Base-by-base conservation (phyloP, 164 flowering plant species). In the Paratinospora sagittata region DNA sequence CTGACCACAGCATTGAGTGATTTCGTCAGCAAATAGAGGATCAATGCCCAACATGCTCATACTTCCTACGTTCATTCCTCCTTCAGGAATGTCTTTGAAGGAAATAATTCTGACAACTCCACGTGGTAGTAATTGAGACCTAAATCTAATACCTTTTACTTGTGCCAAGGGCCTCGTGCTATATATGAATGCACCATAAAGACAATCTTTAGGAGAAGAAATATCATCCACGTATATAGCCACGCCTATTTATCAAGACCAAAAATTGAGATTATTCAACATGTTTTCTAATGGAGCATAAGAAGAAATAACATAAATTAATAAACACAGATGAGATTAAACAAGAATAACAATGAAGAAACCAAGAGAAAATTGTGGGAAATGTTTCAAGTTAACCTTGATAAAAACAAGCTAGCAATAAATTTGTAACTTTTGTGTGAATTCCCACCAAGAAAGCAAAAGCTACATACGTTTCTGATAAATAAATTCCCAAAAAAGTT, bases 181-280 rank as follows among this genome's bases (percentile, higher is more conserved):
- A 65, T 75, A 89, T 62, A 92, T 82, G 77, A 92, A 87, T 78
- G 97, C 89, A 68, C 97, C 98, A 71, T 92, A 64, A 8, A 94
- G 82, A 78, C 97, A 94, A 72, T 85, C 83, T 66, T 79, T 73
- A 12, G 95, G 96, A 74, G 97, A 85, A 70, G 97, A 92, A 81
- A 94, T 88, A 78, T 94, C 98, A 81, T 94, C 97, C 60, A 94
- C 95, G 79, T 58, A 94, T 7, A 90, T 83, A 64, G 98, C 98
- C 81, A 92, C 98, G 74, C 98, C 97, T 94, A 21, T 55, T 55
- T 23, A 55, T 55, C 23, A n/a, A 55, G 4, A 55, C 9, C 24
- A 12, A 43, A 55, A 55, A 55, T 55, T n/a, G 24, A 19, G 26
- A 55, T 55, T 55, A 2, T 12, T 43, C 14, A 43, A 43, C 10